phyloP scores from a whole-genome alignment of 78 protist genomes.

The Tieghemostelium lacteum region DNA sequence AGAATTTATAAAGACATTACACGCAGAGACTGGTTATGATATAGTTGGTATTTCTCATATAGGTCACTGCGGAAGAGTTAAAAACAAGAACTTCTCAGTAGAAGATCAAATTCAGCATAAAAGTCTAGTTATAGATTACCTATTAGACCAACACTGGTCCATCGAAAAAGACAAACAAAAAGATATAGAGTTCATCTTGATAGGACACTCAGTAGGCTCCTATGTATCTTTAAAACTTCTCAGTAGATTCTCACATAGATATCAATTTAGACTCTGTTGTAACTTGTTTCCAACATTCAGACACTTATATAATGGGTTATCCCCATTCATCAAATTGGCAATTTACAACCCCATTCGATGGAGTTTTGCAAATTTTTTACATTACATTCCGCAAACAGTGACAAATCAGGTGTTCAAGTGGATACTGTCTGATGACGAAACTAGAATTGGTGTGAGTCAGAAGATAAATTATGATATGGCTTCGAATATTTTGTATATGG shows the following conservation, averaged over 20 bases:
- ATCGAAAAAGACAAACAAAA: constrained; percentile 3
- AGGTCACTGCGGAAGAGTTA: constrained; percentile 74
- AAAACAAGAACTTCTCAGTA: constrained; percentile 32
- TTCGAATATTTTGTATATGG: constrained; percentile 46
- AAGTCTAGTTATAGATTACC: constrained; percentile 29
- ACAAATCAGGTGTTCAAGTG: not conserved
- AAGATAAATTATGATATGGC: constrained; percentile 34
- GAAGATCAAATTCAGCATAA: constrained; percentile 79
- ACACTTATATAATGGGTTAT: constrained; percentile 63
- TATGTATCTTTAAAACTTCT: constrained; percentile 50
- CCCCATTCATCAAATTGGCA: constrained; percentile 55
- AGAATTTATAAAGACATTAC: constrained; percentile 43
- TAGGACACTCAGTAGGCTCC: constrained; percentile 77
- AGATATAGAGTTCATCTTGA: constrained; percentile 25
- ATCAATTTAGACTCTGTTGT: not conserved
- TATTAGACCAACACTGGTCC: not conserved
- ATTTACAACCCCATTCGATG: not conserved
- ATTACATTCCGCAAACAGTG: constrained; percentile 18
- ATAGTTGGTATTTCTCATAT: constrained; percentile 53
- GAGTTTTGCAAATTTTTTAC: constrained; percentile 5
- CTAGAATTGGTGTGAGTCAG: not conserved
- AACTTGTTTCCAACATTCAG: constrained; percentile 77
- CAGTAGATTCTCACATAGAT: constrained; percentile 12
- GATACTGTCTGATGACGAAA: constrained; percentile 21
- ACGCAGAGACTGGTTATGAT: not conserved